Evolutionary conservation across 2,329 filamentous ascomycete species (phyloP).

Genomic region (Exophiala aquamarina): DNA sequence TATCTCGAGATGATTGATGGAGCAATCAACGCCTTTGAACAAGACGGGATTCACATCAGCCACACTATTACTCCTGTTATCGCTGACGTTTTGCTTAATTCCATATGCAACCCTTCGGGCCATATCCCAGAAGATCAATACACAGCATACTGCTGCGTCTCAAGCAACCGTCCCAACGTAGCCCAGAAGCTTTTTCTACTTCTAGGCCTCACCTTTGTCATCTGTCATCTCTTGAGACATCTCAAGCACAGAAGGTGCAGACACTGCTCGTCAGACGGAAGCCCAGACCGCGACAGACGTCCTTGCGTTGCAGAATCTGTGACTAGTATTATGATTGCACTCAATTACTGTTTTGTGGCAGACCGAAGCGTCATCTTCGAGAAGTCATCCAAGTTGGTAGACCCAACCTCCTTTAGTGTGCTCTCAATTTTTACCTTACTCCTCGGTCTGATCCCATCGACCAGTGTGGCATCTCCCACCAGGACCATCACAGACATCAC

Average conservation of each 20-base stretch:
- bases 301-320: constrained; percentile 3
- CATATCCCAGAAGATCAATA: constrained; percentile 43
- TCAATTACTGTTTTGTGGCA: constrained; percentile 52
- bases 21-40: constrained; percentile 40
- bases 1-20: constrained; percentile 46
- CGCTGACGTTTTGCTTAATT: constrained; percentile 55
- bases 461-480: too few species aligned
- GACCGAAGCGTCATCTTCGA: constrained; percentile 57
- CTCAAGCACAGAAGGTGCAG: too few species aligned
- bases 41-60: constrained; percentile 52
- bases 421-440: constrained; percentile 30
- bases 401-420: constrained; percentile 16
- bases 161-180: constrained; percentile 34
- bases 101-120: constrained; percentile 53
- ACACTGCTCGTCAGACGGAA: too few species aligned
- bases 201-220: constrained; percentile 24
- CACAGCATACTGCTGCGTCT: constrained; percentile 54
- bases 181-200: constrained; percentile 32
- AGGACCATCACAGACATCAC: background rate
- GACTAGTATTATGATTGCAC: constrained; percentile 24
- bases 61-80: constrained; percentile 48
- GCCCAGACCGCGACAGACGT: background rate
- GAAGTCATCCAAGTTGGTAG: constrained; percentile 49
- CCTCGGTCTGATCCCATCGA: constrained; percentile 10
- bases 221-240: background rate